Evolutionary conservation across 495 filamentous ascomycete genomes (phyloP), one percentile per base, ranked within the genome.

Genomic region (Emericellopsis terricola): DNA sequence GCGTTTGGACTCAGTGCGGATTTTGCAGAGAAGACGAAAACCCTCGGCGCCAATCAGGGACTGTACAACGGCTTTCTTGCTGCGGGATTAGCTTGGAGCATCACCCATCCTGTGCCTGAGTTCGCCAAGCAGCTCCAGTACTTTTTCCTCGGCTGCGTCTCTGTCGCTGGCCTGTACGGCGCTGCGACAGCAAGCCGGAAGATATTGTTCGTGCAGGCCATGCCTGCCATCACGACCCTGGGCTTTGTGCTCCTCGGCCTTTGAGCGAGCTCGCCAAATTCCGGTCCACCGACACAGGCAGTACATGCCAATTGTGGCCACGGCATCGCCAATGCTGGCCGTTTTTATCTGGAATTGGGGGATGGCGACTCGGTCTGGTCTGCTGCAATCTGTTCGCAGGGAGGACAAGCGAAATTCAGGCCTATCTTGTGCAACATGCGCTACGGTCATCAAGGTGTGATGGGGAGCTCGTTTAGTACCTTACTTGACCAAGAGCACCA

Each of bases 241-340:
- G 19, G 16, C 5, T 32, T 32, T 8, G 19, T 31, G 33, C 28
- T 21, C 33, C 34, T 39, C 7, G 30, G 33, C 26, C 15, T 20
- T 4, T 33, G 31, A 33, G 15, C 71, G 15, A 89, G 65, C 41
- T 81, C 77, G 42, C 89, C 81, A 37, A 91, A 64, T 21, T 69
- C 82, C n/a, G n/a, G n/a, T n/a, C n/a, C n/a, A n/a, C n/a, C n/a
- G n/a, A n/a, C n/a, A n/a, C n/a, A n/a, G n/a, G n/a, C n/a, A n/a
- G n/a, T n/a, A n/a, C n/a, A n/a, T n/a, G n/a, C n/a, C n/a, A n/a
- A n/a, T n/a, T n/a, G n/a, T n/a, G n/a, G n/a, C n/a, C n/a, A n/a
- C n/a, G n/a, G n/a, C n/a, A n/a, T n/a, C n/a, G n/a, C n/a, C n/a
- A n/a, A n/a, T n/a, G n/a, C n/a, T n/a, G n/a, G n/a, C n/a, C n/a